Percentiles rank a stretch among this genome's conserved stretches.
phyloP scores from a whole-genome alignment of 2,329 filamentous ascomycete species.

The Fusarium nodosum region DNA sequence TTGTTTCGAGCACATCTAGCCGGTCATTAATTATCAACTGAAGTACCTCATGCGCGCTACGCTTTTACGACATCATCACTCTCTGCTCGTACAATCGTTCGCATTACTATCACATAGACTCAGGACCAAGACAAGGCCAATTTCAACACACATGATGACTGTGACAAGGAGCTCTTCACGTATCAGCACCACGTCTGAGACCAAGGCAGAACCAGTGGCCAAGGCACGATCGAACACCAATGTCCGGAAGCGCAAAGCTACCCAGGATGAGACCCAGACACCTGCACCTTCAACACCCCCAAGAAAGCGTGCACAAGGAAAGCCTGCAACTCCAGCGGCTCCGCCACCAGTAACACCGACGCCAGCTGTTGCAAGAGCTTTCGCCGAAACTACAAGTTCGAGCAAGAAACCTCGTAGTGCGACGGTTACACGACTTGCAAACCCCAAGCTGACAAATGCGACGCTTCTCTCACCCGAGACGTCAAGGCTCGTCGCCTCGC shows the following conservation, averaged over 20 bases:
- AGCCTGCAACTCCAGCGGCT: constrained; percentile 35
- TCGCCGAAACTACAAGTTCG: constrained; percentile 52
- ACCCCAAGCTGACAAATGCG: constrained; percentile 76
- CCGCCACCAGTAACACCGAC: constrained; percentile 62
- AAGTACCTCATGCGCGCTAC: constrained; percentile 32
- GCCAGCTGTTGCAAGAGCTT: constrained; percentile 59
- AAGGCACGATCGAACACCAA: constrained; percentile 41
- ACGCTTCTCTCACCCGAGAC: constrained; percentile 79
- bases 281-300: constrained; percentile 52
- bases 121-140: constrained; percentile 22
- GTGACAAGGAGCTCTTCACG: constrained; percentile 58
- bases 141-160: constrained; percentile 48
- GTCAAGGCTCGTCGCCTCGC: constrained; percentile 70
- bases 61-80: constrained; percentile 15
- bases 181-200: constrained; percentile 52
- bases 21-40: not conserved
- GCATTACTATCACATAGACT: constrained; percentile 7
- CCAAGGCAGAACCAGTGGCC: constrained; percentile 34
- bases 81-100: constrained; percentile 24
- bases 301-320: constrained; percentile 51
- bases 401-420: constrained; percentile 58
- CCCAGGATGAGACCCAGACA: constrained; percentile 41
- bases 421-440: constrained; percentile 68
- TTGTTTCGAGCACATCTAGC: not conserved
- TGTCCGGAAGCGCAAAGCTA: constrained; percentile 55